Conservation (phyloP, 352 stramenopile species). For the Pythium myriotylum region DNA sequence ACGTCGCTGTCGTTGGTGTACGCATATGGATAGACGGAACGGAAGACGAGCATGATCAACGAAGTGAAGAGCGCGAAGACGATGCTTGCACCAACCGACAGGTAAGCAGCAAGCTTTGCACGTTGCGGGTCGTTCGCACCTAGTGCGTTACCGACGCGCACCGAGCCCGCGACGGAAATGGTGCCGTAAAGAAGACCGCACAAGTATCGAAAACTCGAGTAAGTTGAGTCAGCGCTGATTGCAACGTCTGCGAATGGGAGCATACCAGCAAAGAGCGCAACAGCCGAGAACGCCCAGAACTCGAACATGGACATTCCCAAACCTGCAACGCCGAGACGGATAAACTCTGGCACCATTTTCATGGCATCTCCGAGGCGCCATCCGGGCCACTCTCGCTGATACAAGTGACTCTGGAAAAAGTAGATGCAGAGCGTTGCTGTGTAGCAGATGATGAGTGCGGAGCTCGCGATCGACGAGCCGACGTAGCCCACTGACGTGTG, state of each 20-base stretch:
- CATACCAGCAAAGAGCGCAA: slow-evolving; percentile 74
- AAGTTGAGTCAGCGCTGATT: slow-evolving; percentile 85
- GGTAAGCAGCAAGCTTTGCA: slow-evolving; percentile 68
- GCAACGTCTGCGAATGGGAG: slow-evolving; percentile 75
- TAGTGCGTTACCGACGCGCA: slow-evolving; percentile 86
- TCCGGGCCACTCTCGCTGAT: slow-evolving; percentile 76
- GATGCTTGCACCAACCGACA: slow-evolving; percentile 52
- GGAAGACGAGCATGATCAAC: slow-evolving; percentile 58
- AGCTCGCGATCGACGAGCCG: slow-evolving; percentile 74
- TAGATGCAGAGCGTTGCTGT: slow-evolving; percentile 66
- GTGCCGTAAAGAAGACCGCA: slow-evolving; percentile 75
- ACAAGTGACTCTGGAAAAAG: slow-evolving; percentile 64
- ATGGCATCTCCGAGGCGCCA: slow-evolving; percentile 69
- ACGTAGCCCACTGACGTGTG: slow-evolving; percentile 73
- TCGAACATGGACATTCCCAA: slow-evolving; percentile 89
- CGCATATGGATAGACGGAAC: slow-evolving; percentile 55
- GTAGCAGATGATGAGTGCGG: slow-evolving; percentile 57
- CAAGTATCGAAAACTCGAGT: slow-evolving; percentile 74
- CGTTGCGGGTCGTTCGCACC: slow-evolving; percentile 78
- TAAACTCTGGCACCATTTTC: slow-evolving; percentile 70
- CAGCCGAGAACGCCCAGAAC: slow-evolving; percentile 79
- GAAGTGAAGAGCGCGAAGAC: slow-evolving; percentile 48
- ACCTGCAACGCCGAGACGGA: slow-evolving; percentile 76
- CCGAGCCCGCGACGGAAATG: slow-evolving; percentile 66
- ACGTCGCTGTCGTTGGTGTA: slow-evolving; percentile 65